phyloP scores from a whole-genome alignment of 2,329 filamentous ascomycete species.

The Didymella exigua region DNA sequence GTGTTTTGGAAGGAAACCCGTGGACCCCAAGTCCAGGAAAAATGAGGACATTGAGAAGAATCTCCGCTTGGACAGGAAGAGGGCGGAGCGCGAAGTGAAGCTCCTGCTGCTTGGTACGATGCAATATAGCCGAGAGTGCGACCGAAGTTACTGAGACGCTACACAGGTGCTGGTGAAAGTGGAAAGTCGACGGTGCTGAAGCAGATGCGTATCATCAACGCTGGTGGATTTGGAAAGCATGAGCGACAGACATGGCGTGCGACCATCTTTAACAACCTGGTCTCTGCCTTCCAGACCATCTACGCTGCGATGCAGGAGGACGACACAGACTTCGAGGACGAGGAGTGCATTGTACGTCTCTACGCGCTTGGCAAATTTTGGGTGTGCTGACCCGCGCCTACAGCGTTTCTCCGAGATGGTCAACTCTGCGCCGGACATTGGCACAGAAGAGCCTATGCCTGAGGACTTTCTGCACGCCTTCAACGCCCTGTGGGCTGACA shows the following conservation, averaged over 20 bases:
- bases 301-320: slow-evolving; percentile 90
- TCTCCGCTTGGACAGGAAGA: slow-evolving; percentile 87
- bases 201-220: slow-evolving; percentile 98
- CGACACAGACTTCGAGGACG: slow-evolving; percentile 76
- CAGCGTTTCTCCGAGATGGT: slow-evolving; percentile 81
- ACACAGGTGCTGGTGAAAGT: slow-evolving; percentile 85
- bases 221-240: slow-evolving; percentile 84
- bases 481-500: slow-evolving; percentile 81
- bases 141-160: slow-evolving; percentile 30
- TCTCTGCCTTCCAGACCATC: slow-evolving; percentile 90
- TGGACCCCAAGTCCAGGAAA: slow-evolving; percentile 55
- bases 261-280: slow-evolving; percentile 92
- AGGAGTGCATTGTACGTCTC: slow-evolving; percentile 77
- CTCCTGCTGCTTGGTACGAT: slow-evolving; percentile 83
- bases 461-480: slow-evolving; percentile 79
- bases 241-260: slow-evolving; percentile 94
- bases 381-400: slow-evolving; percentile 11
- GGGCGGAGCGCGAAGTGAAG: slow-evolving; percentile 86
- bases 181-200: slow-evolving; percentile 97
- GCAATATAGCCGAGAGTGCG: slow-evolving; percentile 19
- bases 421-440: slow-evolving; percentile 80
- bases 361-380: not conserved
- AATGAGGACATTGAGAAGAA: slow-evolving; percentile 81
- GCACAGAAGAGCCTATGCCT: slow-evolving; percentile 79
- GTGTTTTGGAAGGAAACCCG: slow-evolving; percentile 59